Percentiles rank a stretch among this genome's conserved stretches.
Conservation (phyloP, 2,329 filamentous ascomycete species). For the Apiospora pterosperma region DNA sequence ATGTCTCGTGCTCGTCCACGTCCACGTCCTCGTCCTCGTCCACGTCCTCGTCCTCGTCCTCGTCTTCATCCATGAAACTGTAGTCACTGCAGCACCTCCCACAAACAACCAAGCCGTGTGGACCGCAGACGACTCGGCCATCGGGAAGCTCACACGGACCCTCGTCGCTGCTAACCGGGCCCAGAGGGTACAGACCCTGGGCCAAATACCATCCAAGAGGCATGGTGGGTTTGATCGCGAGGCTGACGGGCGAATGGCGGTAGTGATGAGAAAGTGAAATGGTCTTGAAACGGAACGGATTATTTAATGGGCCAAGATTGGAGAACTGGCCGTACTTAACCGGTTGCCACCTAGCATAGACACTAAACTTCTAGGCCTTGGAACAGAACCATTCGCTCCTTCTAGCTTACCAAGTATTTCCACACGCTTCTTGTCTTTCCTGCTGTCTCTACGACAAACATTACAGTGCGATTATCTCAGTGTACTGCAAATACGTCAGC, state of each 20-base stretch:
- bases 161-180: conserved; percentile 23
- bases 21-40: conserved; percentile 8
- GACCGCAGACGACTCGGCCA: conserved; percentile 32
- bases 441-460: too few species aligned
- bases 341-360: too few species aligned
- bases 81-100: conserved; percentile 31
- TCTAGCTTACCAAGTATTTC: too few species aligned
- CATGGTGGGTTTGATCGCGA: conserved; percentile 12
- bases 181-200: conserved; percentile 23
- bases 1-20: not conserved
- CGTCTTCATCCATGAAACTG: conserved; percentile 28
- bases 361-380: too few species aligned
- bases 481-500: too few species aligned
- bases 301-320: too few species aligned
- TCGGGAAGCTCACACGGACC: conserved; percentile 30
- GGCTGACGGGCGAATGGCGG: not conserved
- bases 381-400: too few species aligned
- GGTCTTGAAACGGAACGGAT: too few species aligned
- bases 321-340: too few species aligned
- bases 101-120: conserved; percentile 29
- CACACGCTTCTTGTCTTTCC: too few species aligned
- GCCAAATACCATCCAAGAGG: conserved; percentile 23
- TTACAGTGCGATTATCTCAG: too few species aligned
- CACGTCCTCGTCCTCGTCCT: conserved; percentile 15
- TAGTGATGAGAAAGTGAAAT: not conserved